These are phyloP conservation scores for Alternaria consortialis DNA, from an alignment of 2,329 filamentous ascomycete genomes.

Conservation along the genomic window DNA sequence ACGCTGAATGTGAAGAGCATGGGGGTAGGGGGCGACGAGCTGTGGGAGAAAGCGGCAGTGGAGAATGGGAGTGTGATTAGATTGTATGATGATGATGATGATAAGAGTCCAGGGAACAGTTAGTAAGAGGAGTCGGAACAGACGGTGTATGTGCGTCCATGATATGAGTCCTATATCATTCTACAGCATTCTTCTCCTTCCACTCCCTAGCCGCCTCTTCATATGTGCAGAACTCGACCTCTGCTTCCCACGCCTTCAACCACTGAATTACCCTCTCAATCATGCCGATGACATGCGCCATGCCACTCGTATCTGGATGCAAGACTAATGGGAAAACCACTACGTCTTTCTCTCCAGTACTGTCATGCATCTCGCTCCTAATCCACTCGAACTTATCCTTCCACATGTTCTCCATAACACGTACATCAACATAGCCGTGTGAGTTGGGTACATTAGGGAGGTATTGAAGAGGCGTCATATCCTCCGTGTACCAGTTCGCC, in stretches of 20 bases:
- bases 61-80: background rate
- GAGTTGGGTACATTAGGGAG: conserved; percentile 60
- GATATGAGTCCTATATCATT: background rate
- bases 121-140: background rate
- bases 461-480: conserved; percentile 61
- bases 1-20: too few relatives aligned
- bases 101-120: background rate
- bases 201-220: conserved; percentile 55
- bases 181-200: conserved; percentile 36
- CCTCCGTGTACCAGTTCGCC: conserved; percentile 62
- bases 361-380: conserved; percentile 45
- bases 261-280: conserved; percentile 62
- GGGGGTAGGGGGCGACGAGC: too few relatives aligned
- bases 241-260: conserved; percentile 57
- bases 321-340: conserved; percentile 63
- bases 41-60: too few relatives aligned
- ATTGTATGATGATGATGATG: background rate
- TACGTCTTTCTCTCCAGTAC: conserved; percentile 45
- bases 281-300: conserved; percentile 69
- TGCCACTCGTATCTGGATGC: conserved; percentile 67
- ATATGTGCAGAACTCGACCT: conserved; percentile 58
- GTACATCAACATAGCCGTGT: conserved; percentile 66
- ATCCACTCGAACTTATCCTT: conserved; percentile 67
- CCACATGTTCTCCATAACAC: conserved; percentile 68
- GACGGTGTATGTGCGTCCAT: background rate